Evolutionary conservation across 1,139 yeast species (phyloP), one percentile per base, ranked within the genome.

Genomic region (Candida sp.): DNA sequence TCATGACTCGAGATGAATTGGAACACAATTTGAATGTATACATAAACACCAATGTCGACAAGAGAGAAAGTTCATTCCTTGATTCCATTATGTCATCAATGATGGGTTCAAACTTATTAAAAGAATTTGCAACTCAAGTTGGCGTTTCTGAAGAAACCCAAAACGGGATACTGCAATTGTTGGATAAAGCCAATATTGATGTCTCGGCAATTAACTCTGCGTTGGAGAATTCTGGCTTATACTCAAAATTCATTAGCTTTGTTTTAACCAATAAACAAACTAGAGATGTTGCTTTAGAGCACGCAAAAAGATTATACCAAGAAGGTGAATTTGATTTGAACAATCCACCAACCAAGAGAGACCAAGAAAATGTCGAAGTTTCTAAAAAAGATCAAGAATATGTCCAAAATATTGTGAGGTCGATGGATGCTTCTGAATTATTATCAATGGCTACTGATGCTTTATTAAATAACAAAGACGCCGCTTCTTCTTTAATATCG

Each of bases 381-480:
- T 41, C 51, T 21, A 56, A 57, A 44, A 52, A 63, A 45, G 68
- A 61, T 36, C 39, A 48, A 32, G 56, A 54, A 21, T 52, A 56
- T 42, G 36, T 65, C 39, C 43, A 49, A 39, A 44, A 54, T 11
- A 49, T 64, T 15, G 55, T 63, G 37, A 47, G 49, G 39, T 49
- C 57, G 6, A 58, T 66, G 41, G 43, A 57, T 15, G 52, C 55
- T 39, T 58, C 66, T 19, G 65, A 58, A 7, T 49, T 63, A 35
- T 51, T 60, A 22, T 52, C 56, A 25, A 49, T 53, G 19, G 51
- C 63, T 38, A 52, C 63, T 39, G 45, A 44, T 19, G 51, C 57
- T 8, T 49, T 65, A 30, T 50, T 61, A 42, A 56, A 57, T 45
- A 58, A 62, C 48, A 55, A 54, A 40, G 47, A 53, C 21, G 50